Evolutionary conservation across 306 rosid genomes (phyloP), one percentile per base, ranked within the genome.

Genomic region (Trifolium subterraneum): DNA sequence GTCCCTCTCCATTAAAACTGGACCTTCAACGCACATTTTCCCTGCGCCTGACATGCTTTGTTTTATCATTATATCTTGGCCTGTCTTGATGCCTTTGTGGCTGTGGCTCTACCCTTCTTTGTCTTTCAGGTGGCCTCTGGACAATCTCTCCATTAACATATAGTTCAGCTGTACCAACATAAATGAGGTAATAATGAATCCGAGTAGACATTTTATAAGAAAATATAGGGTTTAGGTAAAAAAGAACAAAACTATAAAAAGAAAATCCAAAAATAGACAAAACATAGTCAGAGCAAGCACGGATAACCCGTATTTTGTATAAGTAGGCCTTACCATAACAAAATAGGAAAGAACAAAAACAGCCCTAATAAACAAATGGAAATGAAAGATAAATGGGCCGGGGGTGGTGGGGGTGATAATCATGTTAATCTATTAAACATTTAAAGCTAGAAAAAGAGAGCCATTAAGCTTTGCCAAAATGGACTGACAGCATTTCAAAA

Each of bases 41-140:
- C 77, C 88, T 73, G 39, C 96, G 89, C 0, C 93, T 78, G 75
- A 84, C 92, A 56, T 92, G 87, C 71, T 93, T 88, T 51, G 98
- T 92, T 74, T 93, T 76, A 56, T 95, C 99, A 33, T 88, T 92
- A 90, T 92, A 95, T 74, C 96, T 89, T 38, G 99, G 96, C 73
- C 98, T 86, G 79, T 92, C 97, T 20, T 87, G 87, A 60, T 89
- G 92, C 79, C 98, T 87, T 33, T 90, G 93, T 1, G 90, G 94
- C 81, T 91, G 98, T 2, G 96, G 97, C 74, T 93, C 97, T 80
- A 93, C 98, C 86, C 97, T 87, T 83, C 90, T 89, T 85, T 95
- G 99, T 59, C 99, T 92, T 41, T 95, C 98, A 1, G 97, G 99
- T 4, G 98, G 54, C 58, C 99, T 88, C 82, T 92, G 99, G 31